Conservation (phyloP, 306 rosid species). For the Astragalus glycyphyllos region DNA sequence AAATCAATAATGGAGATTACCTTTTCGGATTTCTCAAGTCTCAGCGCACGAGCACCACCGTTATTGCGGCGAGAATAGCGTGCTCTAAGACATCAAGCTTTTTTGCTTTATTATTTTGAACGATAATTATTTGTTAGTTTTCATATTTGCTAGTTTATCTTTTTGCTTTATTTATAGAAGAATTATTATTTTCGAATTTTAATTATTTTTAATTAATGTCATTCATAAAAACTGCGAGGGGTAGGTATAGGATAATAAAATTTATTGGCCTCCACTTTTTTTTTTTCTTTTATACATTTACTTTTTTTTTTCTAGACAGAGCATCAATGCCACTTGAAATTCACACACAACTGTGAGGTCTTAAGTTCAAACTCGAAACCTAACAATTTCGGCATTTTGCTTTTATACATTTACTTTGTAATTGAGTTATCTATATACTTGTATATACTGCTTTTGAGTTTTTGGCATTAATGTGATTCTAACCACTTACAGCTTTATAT, state of each 20-base stretch:
- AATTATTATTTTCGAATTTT: slow-evolving; percentile 36
- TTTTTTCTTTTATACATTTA: neutral
- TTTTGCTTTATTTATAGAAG: slow-evolving; percentile 14
- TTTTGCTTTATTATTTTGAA: neutral
- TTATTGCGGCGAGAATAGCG: slow-evolving; percentile 82
- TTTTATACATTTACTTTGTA: neutral
- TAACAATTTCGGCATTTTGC: too few species aligned
- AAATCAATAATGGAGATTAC: slow-evolving; percentile 10
- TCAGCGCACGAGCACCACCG: slow-evolving; percentile 57
- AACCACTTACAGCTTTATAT: slow-evolving; percentile 34
- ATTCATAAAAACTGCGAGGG: neutral
- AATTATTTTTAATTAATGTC: slow-evolving; percentile 45
- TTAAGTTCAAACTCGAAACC: too few species aligned
- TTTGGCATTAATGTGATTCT: slow-evolving; percentile 42
- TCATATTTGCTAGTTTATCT: too few species aligned
- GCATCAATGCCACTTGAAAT: too few species aligned
- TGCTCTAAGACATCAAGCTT: slow-evolving; percentile 33
- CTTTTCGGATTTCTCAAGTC: slow-evolving; percentile 39
- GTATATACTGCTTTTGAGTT: slow-evolving; percentile 5
- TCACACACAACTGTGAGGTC: too few species aligned
- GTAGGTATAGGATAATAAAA: neutral
- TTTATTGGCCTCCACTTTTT: slow-evolving; percentile 38
- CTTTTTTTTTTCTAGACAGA: too few species aligned
- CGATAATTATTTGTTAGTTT: too few species aligned
- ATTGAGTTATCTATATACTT: too few species aligned